Base-by-base conservation (phyloP, 1,284 basidiomycete species). In the Boletus putidus region DNA sequence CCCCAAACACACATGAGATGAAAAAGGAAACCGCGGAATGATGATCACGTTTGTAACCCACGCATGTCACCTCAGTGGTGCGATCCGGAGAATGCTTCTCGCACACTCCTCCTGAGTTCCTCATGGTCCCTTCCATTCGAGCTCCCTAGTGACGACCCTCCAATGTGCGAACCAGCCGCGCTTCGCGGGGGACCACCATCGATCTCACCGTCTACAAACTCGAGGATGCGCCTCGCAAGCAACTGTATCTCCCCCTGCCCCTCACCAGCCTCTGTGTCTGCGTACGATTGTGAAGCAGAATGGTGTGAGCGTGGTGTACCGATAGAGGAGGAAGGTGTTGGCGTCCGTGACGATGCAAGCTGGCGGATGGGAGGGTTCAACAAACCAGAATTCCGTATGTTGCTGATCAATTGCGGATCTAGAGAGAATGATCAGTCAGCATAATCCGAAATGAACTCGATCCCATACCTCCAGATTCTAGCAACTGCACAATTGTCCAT, bases 401-500 rank as follows among this genome's bases (percentile, higher is more conserved):
- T 95, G 73, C 84, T 89, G 58, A 91, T 91, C 46, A 98, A 80
- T 70, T 92, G 88, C n/a, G 91, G 87, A 74, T 97, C 94, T 89
- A 47, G 16, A 43, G 14, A 39, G n/a, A 23, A 39, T n/a, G 12
- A 6, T 61, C 36, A 29, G 39, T 58, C n/a, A 36, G 35, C n/a
- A 3, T 55, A 36, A 58, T 36, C 57, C 36, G 18, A 51, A 35
- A 49, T 18, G 11, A 47, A 29, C 11, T 42, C 40, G n/a, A 37
- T 14, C 6, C 12, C 80, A 61, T 71, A 89, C 91, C 92, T 64
- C 93, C 92, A 31, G 94, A 95, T 75, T 99, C 97, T 31, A 99
- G 82, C 31, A 99, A 78, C 72, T 99, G 96, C 15, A 98, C 96
- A 63, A 98, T 96, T 1, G 96, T 98, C 95, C 95, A 98, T 44